Evolutionary conservation across 768 basidiomycete genomes (phyloP), one percentile per base, ranked within the genome.

Genomic region (Suillus clintonianus): DNA sequence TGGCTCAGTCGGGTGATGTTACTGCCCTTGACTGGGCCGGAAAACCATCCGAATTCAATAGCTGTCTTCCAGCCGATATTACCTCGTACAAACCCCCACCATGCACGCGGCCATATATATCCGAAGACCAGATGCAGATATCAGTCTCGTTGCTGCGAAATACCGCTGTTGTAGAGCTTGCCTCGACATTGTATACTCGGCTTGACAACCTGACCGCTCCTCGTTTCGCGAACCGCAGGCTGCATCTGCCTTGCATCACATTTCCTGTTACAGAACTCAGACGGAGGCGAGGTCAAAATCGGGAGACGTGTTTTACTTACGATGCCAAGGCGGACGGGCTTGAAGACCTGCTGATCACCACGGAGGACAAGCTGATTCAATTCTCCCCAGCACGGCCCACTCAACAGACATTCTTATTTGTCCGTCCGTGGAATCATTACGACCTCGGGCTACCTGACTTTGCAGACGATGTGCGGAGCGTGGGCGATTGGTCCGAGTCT

Each of bases 1-100:
- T 60, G 37, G 43, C 59, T n/a, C 41, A 60, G 43, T 60, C 59
- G n/a, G 59, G 59, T 17, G 42, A 60, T 30, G 34, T 39, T 22
- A 41, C 15, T 17, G 39, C 39, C 39, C 15, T 41, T 5, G 39
- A 41, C 15, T 41, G 39, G 39, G 39, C 39, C 15, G 15, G 39
- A 41, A 41, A 41, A 41, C 1, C 39, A 41, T 41, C 39, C 39
- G 39, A 41, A 43, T 43, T 43, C 43, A 43, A 43, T 45, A 45
- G 43, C 43, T n/a, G n/a, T n/a, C 43, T 45, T 45, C 43, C n/a
- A 45, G 43, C 43, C 43, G 43, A 45, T n/a, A 45, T 45, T 19
- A n/a, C 43, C 43, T 45, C 43, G 43, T 45, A 45, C 43, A 43
- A 43, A 43, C 42, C 42, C 19, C 42, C 42, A 9, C 42, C 42